Evolutionary conservation across 1,284 basidiomycete species (phyloP), one percentile per base, ranked within the genome.

Genomic region (Prillingera fragicola): DNA sequence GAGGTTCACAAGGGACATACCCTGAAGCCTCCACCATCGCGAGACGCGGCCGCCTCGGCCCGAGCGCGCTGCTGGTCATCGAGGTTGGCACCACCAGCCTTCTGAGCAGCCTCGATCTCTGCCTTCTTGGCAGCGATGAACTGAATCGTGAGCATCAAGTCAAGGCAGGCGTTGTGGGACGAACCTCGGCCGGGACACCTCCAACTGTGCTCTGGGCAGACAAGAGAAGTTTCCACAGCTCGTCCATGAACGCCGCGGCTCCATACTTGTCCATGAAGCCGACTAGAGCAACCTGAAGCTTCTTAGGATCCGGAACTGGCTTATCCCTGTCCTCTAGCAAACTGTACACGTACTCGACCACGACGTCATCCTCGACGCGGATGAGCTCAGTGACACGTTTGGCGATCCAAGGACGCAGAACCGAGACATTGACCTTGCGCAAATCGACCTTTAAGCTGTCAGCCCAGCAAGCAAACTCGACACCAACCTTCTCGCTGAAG

Each of bases 101-200:
- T 63, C 45, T 79, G 81, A 56, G 84, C 82, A 36, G 80, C 76
- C 23, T 87, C 78, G 77, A 97, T 81, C 70, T 98, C 94, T 60
- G 82, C 81, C 73, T 98, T 98, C 74, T 97, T 97, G 65, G 87
- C 84, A 60, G 96, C 90, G 18, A 98, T 83, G 64, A 97, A 91
- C 19, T 70, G 41, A 19, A 28, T 7, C 13, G 8, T 13, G 12
- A 18, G 22, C 8, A 19, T 3, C 10, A 37, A 28, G 39, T 29
- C 34, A n/a, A n/a, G n/a, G n/a, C n/a, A 7, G 37, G 8, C 12
- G 28, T 7, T n/a, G 7, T 23, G 5, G 33, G 9, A 41, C 63
- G 38, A 24, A 68, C 67, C 56, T 84, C 84, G n/a, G 81, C 80
- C 3, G 94, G 94, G 0, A 98, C 87, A 50, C 91, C 91, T 7